Evolutionary conservation across 1,284 basidiomycete species (phyloP).

Genomic region (Ustilago crameri): DNA sequence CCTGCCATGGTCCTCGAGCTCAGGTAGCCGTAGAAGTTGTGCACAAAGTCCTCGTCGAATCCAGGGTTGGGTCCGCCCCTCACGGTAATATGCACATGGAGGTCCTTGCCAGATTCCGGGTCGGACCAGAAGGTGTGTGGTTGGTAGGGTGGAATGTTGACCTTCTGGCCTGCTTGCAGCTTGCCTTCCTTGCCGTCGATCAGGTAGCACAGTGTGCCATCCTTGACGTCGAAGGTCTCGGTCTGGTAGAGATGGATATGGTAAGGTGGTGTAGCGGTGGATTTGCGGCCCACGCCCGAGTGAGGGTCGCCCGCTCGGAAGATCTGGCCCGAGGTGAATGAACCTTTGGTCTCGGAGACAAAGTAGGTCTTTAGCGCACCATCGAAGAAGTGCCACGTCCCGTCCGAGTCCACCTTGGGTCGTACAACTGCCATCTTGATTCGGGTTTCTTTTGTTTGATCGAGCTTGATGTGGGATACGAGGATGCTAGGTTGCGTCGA

Average conservation of each 20-base stretch:
- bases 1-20: constrained; percentile 54
- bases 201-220: constrained; percentile 64
- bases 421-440: constrained; percentile 34
- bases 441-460: too few species aligned
- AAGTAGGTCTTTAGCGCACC: constrained; percentile 48
- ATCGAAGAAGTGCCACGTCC: constrained; percentile 54
- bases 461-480: neutral
- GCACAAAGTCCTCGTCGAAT: constrained; percentile 66
- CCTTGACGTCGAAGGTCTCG: constrained; percentile 63
- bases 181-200: constrained; percentile 65
- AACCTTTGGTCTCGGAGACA: constrained; percentile 18
- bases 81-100: constrained; percentile 66
- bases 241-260: constrained; percentile 66
- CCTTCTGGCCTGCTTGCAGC: constrained; percentile 59
- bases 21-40: constrained; percentile 66
- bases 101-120: constrained; percentile 49
- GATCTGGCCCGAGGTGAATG: constrained; percentile 59
- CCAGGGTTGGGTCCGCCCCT: constrained; percentile 63
- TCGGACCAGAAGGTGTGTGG: constrained; percentile 68
- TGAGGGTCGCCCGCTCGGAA: constrained; percentile 61
- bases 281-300: constrained; percentile 56
- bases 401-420: constrained; percentile 41
- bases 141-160: constrained; percentile 60
- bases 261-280: constrained; percentile 66
- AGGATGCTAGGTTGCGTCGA: too few species aligned